Evolutionary conservation across 192 early-diverging fungal genomes (phyloP), one percentile per base, ranked within the genome.

Genomic region (Phlyctochytrium arcticum): DNA sequence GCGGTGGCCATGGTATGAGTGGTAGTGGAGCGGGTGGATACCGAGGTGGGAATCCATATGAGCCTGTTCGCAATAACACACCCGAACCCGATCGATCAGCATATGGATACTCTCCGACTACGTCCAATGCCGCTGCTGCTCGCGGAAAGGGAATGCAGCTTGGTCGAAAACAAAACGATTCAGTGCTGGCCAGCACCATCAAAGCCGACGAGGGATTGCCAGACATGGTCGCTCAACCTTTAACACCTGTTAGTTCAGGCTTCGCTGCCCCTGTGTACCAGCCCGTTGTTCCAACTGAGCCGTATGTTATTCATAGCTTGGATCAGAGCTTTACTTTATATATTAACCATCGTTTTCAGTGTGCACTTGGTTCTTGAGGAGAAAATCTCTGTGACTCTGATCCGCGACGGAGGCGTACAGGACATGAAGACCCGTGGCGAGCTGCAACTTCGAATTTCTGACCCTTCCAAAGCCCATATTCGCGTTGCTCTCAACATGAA

Each of bases 401-500:
- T 94, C 66, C 80, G 88, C 37, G 96, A 99, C 62, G 95, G 95
- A 32, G 96, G 90, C 9, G 74, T 96, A 10, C 89, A 96, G 69
- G 86, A 77, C 56, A 81, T 99, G 82, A 95, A 99, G 46, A 88
- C 98, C 37, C 98, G 95, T 73, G 96, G 96, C 63, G 89, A 89
- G 48, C 58, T 98, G 78, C 85, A 85, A 32, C 77, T 99, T 12
- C 81, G 86, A 60, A 84, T 98, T 30, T 76, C 84, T 17, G 90
- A 95, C 57, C 75, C 89, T 29, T 59, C 68, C 30, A 75, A 71
- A 36, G 75, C 83, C 35, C 81, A 76, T 42, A 73, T 96, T 15
- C 86, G 84, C 36, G 69, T 97, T 9, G 60, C 74, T 3, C 66
- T 98, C 12, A 53, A 67, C 12, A 78, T 81, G 46, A 68, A 75